Evolutionary conservation across 805 yeast species (phyloP).

Genomic region (Clavispora phyllophila): DNA sequence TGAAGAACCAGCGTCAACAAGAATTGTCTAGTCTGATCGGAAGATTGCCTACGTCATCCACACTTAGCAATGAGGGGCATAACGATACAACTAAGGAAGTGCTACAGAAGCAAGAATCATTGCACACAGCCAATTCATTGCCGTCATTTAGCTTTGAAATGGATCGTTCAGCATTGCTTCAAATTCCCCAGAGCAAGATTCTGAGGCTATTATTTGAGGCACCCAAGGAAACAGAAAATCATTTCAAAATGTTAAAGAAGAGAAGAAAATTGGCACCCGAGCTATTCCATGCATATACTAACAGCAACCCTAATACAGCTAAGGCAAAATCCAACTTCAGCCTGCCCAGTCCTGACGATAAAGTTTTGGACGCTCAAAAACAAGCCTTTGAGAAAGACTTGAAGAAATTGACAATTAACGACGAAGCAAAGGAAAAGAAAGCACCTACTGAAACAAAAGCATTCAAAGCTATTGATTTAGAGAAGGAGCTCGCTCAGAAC

Average conservation of each 20-base stretch:
- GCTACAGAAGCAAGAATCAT: not conserved
- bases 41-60: not conserved
- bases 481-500: constrained; percentile 31
- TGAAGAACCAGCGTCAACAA: not conserved
- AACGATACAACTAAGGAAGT: not conserved
- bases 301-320: constrained; percentile 32
- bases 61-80: not conserved
- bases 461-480: constrained; percentile 39
- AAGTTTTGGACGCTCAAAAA: constrained; percentile 54
- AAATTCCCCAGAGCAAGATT: constrained; percentile 4
- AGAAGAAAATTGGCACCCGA: constrained; percentile 4
- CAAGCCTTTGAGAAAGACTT: constrained; percentile 33
- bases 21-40: not conserved
- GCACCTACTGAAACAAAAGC: constrained; percentile 33
- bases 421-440: constrained; percentile 7
- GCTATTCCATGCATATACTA: constrained; percentile 36
- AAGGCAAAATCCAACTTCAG: constrained; percentile 51
- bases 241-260: not conserved
- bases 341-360: constrained; percentile 82
- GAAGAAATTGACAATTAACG: constrained; percentile 22
- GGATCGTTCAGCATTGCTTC: constrained; percentile 7
- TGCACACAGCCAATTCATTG: not conserved
- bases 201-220: constrained; percentile 5
- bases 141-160: constrained; percentile 3
- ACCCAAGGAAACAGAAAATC: not conserved